Evolutionary conservation across 352 stramenopile genomes (phyloP), one percentile per base, ranked within the genome.

Genomic region (Achlya hypogyna): DNA sequence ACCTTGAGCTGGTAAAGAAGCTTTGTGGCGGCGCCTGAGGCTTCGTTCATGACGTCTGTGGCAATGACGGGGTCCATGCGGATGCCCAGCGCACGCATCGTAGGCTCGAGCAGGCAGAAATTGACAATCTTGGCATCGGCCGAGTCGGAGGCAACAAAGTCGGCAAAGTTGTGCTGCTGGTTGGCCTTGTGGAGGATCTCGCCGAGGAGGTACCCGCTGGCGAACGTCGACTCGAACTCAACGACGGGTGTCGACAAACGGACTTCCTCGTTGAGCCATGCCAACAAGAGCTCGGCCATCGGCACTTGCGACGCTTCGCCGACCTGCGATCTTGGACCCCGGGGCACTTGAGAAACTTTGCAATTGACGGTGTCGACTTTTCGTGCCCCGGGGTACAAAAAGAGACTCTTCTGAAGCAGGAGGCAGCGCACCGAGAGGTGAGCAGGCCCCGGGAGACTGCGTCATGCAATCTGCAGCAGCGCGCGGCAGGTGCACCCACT

Each of bases 1-100:
- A 91, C 79, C 75, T 93, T 94, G 67, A 96, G 87, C 63, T 96
- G 86, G 72, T 94, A 96, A 14, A 96, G 71, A 38, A 96, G 43
- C n/a, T 87, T 83, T 16, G 78, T 76, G 0, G 82, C 84, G 1
- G 73, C 75, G 23, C 83, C 82, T 12, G 74, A 69, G 31, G 75
- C 75, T 51, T 82, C 76, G 67, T 89, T 91, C 86, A 96, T 96
- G 73, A 96, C 89, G 45, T 75, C 72, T 2, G 74, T 76, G 8
- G 88, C 88, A 12, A 78, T 71, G 42, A 80, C 82, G n/a, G 84
- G 76, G 62, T 96, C 84, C 62, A 96, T 92, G 4, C 74, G 72
- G 51, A 96, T 71, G 63, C 78, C 76, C 51, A 96, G 75, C 29
- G 81, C 81, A 23, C 79, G 79, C 29, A 96, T 69, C 34, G 75